Evolutionary conservation across 1,139 yeast species (phyloP), one percentile per base, ranked within the genome.

Genomic region (Protomyces inouyei): DNA sequence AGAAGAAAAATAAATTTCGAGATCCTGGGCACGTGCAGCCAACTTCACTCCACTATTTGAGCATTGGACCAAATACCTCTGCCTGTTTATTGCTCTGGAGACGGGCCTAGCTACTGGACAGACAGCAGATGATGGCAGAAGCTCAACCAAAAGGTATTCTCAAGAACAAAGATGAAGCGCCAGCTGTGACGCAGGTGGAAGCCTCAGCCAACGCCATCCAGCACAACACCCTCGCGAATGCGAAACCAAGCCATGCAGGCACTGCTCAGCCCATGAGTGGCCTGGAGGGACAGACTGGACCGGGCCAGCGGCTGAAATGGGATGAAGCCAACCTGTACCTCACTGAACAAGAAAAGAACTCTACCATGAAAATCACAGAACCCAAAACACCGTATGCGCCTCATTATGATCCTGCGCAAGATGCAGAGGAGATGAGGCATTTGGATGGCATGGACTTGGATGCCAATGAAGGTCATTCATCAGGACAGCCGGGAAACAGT

Each of bases 301-400:
- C 23, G 18, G 32, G 48, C 72, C 48, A 43, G 23, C 85, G 83
- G 68, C 78, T 85, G 71, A 80, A 82, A 70, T 87, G 93, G 92
- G 92, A 87, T 73, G 93, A 87, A 71, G 78, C 85, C 64, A 87
- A 86, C 70, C 76, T 87, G 67, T 79, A 84, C 70, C 76, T 83
- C 66, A 81, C 87, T 21, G 93, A 87, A 73, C 86, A 82, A 72
- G 89, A 85, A 70, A 85, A 86, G 73, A 77, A 82, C 37, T 83
- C 92, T 40, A 86, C 89, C 53, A 87, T 87, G 92, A 83, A 84
- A 74, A 91, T 93, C 60, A 96, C 90, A 71, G 98, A 93, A 75
- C 98, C 98, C 45, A 93, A 93, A 78, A 93, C 98, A 1, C 98
- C 98, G 2, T 93, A 88, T 73, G 96, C 89, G 73, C 96, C 96